Conservation (phyloP, 2,329 filamentous ascomycete species). For the Escovopsis sp. region DNA sequence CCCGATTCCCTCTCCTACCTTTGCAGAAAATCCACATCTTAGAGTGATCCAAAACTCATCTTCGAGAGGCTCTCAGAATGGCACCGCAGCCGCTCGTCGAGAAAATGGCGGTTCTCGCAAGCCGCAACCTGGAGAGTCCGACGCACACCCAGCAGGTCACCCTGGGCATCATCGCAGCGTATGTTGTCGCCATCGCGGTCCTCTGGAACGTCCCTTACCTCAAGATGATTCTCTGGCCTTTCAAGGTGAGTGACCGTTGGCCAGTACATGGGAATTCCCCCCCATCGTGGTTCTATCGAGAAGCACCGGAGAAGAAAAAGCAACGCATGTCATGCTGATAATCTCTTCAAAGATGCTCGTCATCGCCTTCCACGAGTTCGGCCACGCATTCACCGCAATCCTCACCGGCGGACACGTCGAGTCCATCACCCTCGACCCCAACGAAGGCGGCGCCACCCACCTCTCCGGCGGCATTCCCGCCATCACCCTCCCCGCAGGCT, state of each 20-base stretch:
- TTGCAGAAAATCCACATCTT: too few species aligned
- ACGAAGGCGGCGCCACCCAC: slow-evolving; percentile 65
- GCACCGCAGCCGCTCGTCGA: background rate
- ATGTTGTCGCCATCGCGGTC: slow-evolving; percentile 59
- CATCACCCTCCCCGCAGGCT: slow-evolving; percentile 62
- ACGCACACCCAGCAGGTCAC: slow-evolving; percentile 58
- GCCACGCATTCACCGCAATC: slow-evolving; percentile 58
- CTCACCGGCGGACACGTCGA: slow-evolving; percentile 61
- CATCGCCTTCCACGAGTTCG: slow-evolving; percentile 71
- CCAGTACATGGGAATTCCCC: too few species aligned
- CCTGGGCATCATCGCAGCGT: slow-evolving; percentile 54
- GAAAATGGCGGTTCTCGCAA: background rate
- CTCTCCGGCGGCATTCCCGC: slow-evolving; percentile 59
- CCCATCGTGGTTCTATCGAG: too few species aligned
- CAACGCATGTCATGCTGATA: too few species aligned
- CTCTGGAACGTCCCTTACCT: slow-evolving; percentile 70
- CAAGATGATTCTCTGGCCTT: slow-evolving; percentile 63
- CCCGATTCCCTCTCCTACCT: too few species aligned
- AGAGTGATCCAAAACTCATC: background rate
- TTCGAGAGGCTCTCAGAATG: background rate
- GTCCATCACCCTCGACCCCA: slow-evolving; percentile 60
- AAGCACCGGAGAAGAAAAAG: too few species aligned
- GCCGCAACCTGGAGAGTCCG: slow-evolving; percentile 41
- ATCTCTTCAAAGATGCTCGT: slow-evolving; percentile 49
- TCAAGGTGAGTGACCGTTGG: slow-evolving; percentile 49